Evolutionary conservation across 2,329 filamentous ascomycete genomes (phyloP).

Genomic region (Anthostomella pinea): DNA sequence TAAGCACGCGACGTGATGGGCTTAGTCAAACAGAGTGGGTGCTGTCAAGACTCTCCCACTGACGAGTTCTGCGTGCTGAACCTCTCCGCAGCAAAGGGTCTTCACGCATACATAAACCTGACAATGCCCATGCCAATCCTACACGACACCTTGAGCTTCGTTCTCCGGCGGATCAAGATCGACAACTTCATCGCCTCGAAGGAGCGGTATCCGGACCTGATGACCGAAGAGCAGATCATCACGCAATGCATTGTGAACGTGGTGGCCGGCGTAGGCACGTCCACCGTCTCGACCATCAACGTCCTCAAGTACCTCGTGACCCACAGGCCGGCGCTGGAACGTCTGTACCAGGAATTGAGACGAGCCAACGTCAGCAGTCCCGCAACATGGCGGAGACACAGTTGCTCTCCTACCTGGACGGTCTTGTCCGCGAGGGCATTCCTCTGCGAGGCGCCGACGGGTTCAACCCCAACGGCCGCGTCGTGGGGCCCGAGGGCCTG

Average conservation of each 20-base stretch:
- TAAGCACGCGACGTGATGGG: background rate
- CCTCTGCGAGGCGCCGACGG: constrained; percentile 1
- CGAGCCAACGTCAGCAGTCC: background rate
- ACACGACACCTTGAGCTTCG: constrained; percentile 3
- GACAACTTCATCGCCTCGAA: constrained; percentile 4
- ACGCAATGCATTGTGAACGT: constrained; percentile 6
- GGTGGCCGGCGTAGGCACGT: constrained; percentile 5
- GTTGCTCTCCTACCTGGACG: constrained; percentile 5
- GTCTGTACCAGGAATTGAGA: constrained; percentile 4
- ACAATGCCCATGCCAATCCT: constrained; percentile 6
- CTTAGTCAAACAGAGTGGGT: background rate
- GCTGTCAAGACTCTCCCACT: too few species aligned
- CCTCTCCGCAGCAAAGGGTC: background rate
- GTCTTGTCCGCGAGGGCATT: constrained; percentile 6
- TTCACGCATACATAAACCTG: background rate
- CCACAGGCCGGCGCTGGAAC: background rate
- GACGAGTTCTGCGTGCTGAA: too few species aligned
- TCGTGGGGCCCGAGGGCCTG: constrained; percentile 1
- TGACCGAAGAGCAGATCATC: constrained; percentile 7
- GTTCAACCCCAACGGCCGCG: constrained; percentile 5
- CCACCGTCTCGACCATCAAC: constrained; percentile 1
- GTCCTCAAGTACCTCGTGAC: constrained; percentile 1
- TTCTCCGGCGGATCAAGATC: constrained; percentile 2
- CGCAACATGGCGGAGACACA: constrained; percentile 4
- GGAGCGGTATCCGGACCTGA: constrained; percentile 1